Conservation (phyloP, 2,329 filamentous ascomycete genomes). For the Microdochium paspali region DNA sequence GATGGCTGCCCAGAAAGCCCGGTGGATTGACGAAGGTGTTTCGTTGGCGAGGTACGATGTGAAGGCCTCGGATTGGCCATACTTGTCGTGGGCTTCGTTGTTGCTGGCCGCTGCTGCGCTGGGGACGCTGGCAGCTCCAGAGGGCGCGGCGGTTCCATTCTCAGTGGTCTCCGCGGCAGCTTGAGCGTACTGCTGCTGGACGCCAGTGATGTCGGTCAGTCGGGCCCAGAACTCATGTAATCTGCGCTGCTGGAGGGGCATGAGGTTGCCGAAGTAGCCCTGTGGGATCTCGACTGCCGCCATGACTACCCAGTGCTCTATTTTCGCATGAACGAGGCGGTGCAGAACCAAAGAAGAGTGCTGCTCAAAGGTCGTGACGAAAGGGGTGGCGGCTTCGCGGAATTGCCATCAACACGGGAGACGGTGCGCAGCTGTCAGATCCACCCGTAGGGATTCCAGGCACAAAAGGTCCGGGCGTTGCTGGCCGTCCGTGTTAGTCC, state of each 20-base stretch:
- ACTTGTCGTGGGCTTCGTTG: slow-evolving; percentile 40
- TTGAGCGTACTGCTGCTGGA: too few relatives aligned
- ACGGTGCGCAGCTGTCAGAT: too few relatives aligned
- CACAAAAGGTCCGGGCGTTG: too few relatives aligned
- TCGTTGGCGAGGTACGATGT: slow-evolving; percentile 5
- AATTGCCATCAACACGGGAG: too few relatives aligned
- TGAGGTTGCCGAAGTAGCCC: background rate
- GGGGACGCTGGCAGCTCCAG: background rate
- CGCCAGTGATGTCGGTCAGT: background rate
- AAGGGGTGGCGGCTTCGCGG: too few relatives aligned
- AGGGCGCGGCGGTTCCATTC: background rate
- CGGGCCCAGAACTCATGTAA: background rate
- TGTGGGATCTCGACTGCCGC: background rate
- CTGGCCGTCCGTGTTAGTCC: too few relatives aligned
- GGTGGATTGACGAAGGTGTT: slow-evolving; percentile 10
- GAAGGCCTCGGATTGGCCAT: slow-evolving; percentile 39
- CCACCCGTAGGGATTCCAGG: too few relatives aligned
- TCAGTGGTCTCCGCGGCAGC: too few relatives aligned
- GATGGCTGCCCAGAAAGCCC: slow-evolving; percentile 13
- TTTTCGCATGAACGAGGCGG: too few relatives aligned
- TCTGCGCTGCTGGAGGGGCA: background rate
- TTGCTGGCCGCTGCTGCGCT: background rate
- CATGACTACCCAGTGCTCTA: too few relatives aligned
- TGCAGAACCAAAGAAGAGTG: too few relatives aligned
- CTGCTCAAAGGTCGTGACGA: too few relatives aligned